Conservation (phyloP, 306 rosid genomes). For the Quercus glauca region DNA sequence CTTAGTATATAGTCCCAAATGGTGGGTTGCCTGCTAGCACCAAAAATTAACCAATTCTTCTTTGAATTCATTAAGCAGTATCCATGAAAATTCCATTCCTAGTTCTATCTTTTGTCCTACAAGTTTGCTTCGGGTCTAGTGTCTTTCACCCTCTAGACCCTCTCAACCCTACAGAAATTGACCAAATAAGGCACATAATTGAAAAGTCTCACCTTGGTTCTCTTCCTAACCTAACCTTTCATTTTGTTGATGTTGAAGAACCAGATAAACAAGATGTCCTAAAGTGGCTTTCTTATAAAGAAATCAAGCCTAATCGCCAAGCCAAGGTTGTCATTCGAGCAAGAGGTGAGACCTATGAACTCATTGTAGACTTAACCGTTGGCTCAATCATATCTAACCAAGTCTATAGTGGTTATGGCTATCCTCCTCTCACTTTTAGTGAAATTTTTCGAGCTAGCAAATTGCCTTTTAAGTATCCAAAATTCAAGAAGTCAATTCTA, state of each 20-base stretch:
- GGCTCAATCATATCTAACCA: constrained; percentile 47
- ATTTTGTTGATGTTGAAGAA: constrained; percentile 67
- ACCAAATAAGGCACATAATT: constrained; percentile 46
- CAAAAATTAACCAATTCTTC: neutral
- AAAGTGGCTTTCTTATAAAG: constrained; percentile 50
- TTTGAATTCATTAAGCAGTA: neutral
- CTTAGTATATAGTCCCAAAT: neutral
- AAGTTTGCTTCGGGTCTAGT: constrained; percentile 20
- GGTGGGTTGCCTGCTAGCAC: neutral
- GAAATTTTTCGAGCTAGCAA: constrained; percentile 67
- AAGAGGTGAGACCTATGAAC: constrained; percentile 53
- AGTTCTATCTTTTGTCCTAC: constrained; percentile 33
- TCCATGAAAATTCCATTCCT: constrained; percentile 42
- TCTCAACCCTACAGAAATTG: constrained; percentile 56
- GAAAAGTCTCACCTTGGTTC: constrained; percentile 54
- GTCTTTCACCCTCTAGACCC: constrained; percentile 78
- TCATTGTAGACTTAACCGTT: constrained; percentile 53
- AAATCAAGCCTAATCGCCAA: constrained; percentile 35
- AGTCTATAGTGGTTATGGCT: constrained; percentile 63
- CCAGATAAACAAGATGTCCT: constrained; percentile 69
- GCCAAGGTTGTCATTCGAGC: constrained; percentile 72
- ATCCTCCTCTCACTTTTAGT: constrained; percentile 63
- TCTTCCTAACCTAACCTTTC: constrained; percentile 66
- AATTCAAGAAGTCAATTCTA: constrained; percentile 50
- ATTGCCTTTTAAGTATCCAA: constrained; percentile 56